Percentiles rank a stretch among this genome's conserved stretches.
These are phyloP conservation scores for Thelonectria rubi DNA, from an alignment of 2,329 filamentous ascomycete genomes.

Conservation along the genomic window DNA sequence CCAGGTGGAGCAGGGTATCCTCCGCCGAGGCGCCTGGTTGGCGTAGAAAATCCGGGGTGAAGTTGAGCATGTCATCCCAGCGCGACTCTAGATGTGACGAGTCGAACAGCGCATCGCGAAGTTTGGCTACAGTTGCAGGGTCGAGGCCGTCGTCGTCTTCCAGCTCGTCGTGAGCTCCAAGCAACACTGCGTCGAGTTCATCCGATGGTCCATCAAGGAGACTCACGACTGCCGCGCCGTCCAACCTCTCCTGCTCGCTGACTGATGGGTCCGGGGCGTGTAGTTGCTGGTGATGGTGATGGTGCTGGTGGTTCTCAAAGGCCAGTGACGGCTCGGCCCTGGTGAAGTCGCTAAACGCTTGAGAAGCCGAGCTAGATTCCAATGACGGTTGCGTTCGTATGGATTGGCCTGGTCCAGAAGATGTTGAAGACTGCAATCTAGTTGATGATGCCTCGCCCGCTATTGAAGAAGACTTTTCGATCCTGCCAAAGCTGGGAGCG, in stretches of 20 bases:
- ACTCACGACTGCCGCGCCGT: conserved; percentile 52
- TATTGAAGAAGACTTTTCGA: conserved; percentile 25
- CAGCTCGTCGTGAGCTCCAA: conserved; percentile 34
- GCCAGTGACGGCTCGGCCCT: conserved; percentile 26
- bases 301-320: conserved; percentile 9
- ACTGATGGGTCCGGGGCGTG: conserved; percentile 9
- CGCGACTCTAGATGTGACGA: conserved; percentile 16
- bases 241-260: conserved; percentile 41
- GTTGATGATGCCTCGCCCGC: conserved; percentile 37
- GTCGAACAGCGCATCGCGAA: conserved; percentile 52
- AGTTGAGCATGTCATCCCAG: conserved; percentile 61
- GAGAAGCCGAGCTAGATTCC: conserved; percentile 46
- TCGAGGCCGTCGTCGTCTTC: conserved; percentile 40
- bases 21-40: conserved; percentile 32
- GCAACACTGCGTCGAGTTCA: conserved; percentile 31
- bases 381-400: conserved; percentile 26
- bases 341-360: conserved; percentile 41
- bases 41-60: conserved; percentile 56
- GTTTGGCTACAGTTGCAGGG: conserved; percentile 43
- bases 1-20: conserved; percentile 46
- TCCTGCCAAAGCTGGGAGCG: conserved; percentile 25
- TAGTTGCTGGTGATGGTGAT: background rate
- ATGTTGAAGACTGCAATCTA: conserved; percentile 28
- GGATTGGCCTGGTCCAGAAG: conserved; percentile 28
- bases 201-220: conserved; percentile 46